phyloP scores from a whole-genome alignment of 805 yeast species.

The Priceomyces fermenticarens region DNA sequence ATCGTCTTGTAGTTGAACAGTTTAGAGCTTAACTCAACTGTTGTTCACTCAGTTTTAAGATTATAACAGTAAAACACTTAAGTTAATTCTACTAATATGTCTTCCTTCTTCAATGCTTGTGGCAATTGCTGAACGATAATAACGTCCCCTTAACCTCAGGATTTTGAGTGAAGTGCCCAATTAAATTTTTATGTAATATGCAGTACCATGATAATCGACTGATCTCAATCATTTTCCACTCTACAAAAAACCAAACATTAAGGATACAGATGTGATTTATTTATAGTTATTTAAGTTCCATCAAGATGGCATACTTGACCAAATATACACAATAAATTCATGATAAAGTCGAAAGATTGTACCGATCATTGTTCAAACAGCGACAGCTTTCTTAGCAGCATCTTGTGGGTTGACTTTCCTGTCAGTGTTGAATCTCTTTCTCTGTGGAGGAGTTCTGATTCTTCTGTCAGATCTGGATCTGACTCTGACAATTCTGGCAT shows the following conservation, averaged over 20 bases:
- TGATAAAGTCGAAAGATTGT: not conserved
- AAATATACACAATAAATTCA: constrained; percentile 4
- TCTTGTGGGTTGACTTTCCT: constrained; percentile 95
- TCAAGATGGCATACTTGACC: not conserved
- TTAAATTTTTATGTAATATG: constrained; percentile 4
- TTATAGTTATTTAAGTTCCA: no score
- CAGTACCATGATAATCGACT: no score
- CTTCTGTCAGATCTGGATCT: constrained; percentile 99
- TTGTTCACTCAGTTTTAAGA: no score
- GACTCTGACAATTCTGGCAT: constrained; percentile 99
- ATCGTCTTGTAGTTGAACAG: no score
- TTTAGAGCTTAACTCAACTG: no score
- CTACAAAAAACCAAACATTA: no score
- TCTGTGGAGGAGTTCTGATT: constrained; percentile 97
- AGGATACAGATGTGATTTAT: no score
- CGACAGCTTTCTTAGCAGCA: constrained; percentile 88
- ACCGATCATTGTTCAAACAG: not conserved
- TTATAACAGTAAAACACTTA: no score
- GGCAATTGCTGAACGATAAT: no score
- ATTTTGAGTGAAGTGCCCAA: constrained; percentile 7
- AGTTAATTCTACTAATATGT: no score
- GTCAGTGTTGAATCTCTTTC: constrained; percentile 97
- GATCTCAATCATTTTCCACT: no score
- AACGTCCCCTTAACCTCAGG: constrained; percentile 1
- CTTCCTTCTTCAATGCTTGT: no score